Conservation (phyloP, 2,329 filamentous ascomycete genomes). For the Hypoxylon sp. region DNA sequence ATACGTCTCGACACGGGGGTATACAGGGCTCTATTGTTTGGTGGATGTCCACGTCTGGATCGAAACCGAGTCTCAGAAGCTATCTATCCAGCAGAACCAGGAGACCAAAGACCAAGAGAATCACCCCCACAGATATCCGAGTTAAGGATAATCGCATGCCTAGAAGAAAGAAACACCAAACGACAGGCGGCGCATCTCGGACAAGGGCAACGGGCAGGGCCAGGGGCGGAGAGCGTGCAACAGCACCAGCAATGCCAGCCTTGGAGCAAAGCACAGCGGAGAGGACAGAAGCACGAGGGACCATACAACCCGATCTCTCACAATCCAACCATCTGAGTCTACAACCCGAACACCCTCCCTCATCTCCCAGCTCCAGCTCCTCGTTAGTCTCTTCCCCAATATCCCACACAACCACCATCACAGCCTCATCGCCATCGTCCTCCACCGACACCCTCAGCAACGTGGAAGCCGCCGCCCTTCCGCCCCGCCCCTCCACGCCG, state of each 20-base stretch:
- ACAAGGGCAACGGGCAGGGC: neutral
- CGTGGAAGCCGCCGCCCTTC: neutral
- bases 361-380: neutral
- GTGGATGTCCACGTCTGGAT: no score
- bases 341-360: neutral
- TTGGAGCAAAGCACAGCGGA: neutral
- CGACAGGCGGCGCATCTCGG: neutral
- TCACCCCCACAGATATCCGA: neutral
- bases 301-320: neutral
- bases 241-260: neutral
- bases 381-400: constrained; percentile 3
- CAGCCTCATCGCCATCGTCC: neutral
- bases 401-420: neutral
- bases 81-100: neutral
- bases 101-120: neutral
- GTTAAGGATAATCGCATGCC: neutral
- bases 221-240: neutral
- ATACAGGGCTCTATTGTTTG: neutral
- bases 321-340: neutral
- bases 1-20: neutral
- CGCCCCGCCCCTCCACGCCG: neutral
- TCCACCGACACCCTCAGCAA: neutral
- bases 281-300: neutral
- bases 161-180: neutral
- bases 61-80: neutral